Evolutionary conservation across 768 basidiomycete species (phyloP).

Genomic region (Xerocomus potaroensis): DNA sequence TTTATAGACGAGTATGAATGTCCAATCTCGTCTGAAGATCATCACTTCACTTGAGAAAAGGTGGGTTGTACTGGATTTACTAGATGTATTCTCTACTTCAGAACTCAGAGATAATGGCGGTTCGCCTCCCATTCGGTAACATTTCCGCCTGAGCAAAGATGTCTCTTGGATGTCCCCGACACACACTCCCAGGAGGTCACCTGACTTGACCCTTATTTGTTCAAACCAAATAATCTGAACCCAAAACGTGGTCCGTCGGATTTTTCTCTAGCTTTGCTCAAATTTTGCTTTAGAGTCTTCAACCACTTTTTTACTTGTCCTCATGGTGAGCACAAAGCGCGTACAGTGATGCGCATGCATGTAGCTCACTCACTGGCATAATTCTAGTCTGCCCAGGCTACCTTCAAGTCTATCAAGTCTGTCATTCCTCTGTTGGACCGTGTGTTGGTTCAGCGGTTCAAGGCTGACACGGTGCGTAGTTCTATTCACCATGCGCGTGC

Average conservation of each 20-base stretch:
- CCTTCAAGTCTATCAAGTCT: conserved; percentile 93
- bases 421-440: conserved; percentile 92
- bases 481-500: neutral
- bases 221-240: conserved; percentile 22
- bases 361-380: neutral
- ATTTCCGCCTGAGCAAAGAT: too few relatives aligned
- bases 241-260: conserved; percentile 17
- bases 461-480: conserved; percentile 83
- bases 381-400: conserved; percentile 77
- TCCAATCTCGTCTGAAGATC: too few relatives aligned
- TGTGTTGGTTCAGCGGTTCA: conserved; percentile 96
- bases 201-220: conserved; percentile 27
- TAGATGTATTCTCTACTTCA: too few relatives aligned
- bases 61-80: too few relatives aligned
- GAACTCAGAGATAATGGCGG: too few relatives aligned
- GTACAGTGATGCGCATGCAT: neutral
- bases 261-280: conserved; percentile 26
- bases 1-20: too few relatives aligned
- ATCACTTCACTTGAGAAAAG: too few relatives aligned
- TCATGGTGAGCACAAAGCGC: conserved; percentile 30
- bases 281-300: conserved; percentile 7
- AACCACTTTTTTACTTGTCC: conserved; percentile 7
- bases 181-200: too few relatives aligned
- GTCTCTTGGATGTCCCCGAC: too few relatives aligned
- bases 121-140: too few relatives aligned